Conservation (phyloP, 164 flowering plant genomes). For the Macadamia tetraphylla region DNA sequence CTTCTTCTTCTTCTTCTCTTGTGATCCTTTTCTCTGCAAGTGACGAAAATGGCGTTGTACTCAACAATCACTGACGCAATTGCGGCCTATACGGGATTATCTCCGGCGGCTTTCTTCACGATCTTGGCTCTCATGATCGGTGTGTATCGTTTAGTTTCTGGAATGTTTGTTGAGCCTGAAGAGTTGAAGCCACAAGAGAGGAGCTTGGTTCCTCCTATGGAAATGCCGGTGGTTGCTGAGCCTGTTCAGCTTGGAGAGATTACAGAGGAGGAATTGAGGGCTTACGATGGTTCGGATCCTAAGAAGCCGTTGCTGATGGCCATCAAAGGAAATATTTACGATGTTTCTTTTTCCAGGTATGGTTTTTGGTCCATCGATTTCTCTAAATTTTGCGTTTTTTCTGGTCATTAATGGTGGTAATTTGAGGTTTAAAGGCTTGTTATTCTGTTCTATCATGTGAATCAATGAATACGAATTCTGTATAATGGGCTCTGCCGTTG, state of each 20-base stretch:
- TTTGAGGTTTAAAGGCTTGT: too few species aligned
- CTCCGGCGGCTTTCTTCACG: constrained; percentile 68
- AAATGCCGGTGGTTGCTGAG: constrained; percentile 9
- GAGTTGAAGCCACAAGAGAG: constrained; percentile 13
- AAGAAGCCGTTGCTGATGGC: constrained; percentile 37
- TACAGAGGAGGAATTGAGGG: constrained; percentile 36
- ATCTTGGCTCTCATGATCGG: constrained; percentile 44
- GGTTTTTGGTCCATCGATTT: background rate
- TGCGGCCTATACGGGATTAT: constrained; percentile 50
- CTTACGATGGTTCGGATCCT: constrained; percentile 47
- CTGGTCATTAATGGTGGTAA: too few species aligned
- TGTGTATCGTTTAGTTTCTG: constrained; percentile 42
- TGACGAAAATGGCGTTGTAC: constrained; percentile 29
- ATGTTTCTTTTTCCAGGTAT: constrained; percentile 58
- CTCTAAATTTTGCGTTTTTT: background rate
- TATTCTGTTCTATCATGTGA: too few species aligned
- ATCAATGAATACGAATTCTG: too few species aligned
- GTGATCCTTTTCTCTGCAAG: too few species aligned
- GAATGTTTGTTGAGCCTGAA: constrained; percentile 49
- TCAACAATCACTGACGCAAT: constrained; percentile 35
- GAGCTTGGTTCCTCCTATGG: background rate
- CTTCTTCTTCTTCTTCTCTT: too few species aligned
- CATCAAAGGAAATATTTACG: constrained; percentile 64
- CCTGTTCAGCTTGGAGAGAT: constrained; percentile 44
- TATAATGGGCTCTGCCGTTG: too few species aligned